These are phyloP conservation scores for Podospora tetraspora DNA, from an alignment of 495 filamentous ascomycete genomes.

Conservation along the genomic window DNA sequence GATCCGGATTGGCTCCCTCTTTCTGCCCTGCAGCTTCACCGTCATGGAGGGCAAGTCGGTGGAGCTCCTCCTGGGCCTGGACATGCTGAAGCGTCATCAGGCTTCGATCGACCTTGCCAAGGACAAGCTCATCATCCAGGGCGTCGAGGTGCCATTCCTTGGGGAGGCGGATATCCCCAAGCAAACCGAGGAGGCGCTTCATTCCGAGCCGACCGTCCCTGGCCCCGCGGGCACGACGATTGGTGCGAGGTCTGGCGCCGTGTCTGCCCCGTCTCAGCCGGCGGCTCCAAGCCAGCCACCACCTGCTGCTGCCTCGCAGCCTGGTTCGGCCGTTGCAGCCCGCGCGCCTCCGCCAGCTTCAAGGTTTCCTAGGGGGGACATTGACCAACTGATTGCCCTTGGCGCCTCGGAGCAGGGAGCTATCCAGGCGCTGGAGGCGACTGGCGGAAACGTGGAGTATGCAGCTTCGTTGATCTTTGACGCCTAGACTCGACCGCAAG, in stretches of 20 bases:
- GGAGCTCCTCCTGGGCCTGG: conserved; percentile 87
- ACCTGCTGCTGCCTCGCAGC: conserved; percentile 8
- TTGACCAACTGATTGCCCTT: conserved; percentile 69
- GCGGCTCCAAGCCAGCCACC: conserved; percentile 23
- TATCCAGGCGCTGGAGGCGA: conserved; percentile 71
- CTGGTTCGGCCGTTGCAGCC: conserved; percentile 31
- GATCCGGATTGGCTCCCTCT: conserved; percentile 84
- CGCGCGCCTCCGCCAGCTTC: conserved; percentile 22
- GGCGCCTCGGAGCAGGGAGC: conserved; percentile 76
- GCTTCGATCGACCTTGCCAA: conserved; percentile 82
- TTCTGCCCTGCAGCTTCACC: conserved; percentile 92
- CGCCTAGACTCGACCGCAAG: conserved; percentile 14
- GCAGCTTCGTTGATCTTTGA: conserved; percentile 81
- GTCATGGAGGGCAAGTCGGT: conserved; percentile 99
- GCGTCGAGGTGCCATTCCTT: conserved; percentile 80
- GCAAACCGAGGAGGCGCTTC: conserved; percentile 61
- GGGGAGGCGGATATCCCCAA: conserved; percentile 92
- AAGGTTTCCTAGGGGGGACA: conserved; percentile 53
- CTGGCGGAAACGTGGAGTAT: conserved; percentile 77
- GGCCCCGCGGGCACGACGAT: conserved; percentile 83
- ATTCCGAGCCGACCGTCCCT: conserved; percentile 77
- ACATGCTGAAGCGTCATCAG: conserved; percentile 94
- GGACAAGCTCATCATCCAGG: conserved; percentile 78
- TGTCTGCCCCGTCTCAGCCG: conserved; percentile 61
- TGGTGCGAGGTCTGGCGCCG: conserved; percentile 76